Base-by-base conservation (phyloP, 108 stramenopile species). In the Cylindrotheca fusiformis region DNA sequence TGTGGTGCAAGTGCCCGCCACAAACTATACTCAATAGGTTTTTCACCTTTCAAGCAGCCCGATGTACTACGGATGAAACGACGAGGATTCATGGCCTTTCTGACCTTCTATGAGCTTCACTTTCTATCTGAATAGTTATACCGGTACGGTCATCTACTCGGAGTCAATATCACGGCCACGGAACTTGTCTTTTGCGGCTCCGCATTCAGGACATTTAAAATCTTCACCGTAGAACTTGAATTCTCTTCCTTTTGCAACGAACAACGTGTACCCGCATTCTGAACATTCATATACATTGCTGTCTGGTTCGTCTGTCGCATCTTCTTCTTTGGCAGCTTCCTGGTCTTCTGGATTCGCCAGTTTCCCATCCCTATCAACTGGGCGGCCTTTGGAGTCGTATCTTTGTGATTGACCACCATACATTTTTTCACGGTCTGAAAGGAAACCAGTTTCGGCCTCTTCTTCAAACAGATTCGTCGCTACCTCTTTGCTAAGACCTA, bases 201-300 rank as follows among this genome's bases (percentile, higher is more conserved):
- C 93, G 48, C 93, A 94, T 62, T 93, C 82, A 18, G 95, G 95
- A 74, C 91, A 94, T 36, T 74, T 88, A 69, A 88, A 96, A 29
- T 58, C 83, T 29, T 78, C 75, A 2, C 82, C 81, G 67, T 85
- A 94, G 67, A 96, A 96, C 74, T 90, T 91, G n/a, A 55, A 63
- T 50, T 96, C 93, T 60, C 93, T 69, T 41, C 95, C 95, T 52
- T 87, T 77, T 1, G 93, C 93, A 48, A 93, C 75, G 57, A 96
- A 96, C 47, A 96, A 62, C 8, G 89, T 96, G 81, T 86, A 94
- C 14, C 90, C 88, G 65, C 94, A 95, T 1, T 86, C 75, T 23
- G 60, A 58, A 55, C 94, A 95, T 74, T 91, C 93, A 54, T 68
- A 87, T 3, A 77, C 83, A 44, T 73, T 72, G 33, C 68, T 67